Evolutionary conservation across 1,139 yeast genomes (phyloP).

Genomic region (Diutina siamensis): DNA sequence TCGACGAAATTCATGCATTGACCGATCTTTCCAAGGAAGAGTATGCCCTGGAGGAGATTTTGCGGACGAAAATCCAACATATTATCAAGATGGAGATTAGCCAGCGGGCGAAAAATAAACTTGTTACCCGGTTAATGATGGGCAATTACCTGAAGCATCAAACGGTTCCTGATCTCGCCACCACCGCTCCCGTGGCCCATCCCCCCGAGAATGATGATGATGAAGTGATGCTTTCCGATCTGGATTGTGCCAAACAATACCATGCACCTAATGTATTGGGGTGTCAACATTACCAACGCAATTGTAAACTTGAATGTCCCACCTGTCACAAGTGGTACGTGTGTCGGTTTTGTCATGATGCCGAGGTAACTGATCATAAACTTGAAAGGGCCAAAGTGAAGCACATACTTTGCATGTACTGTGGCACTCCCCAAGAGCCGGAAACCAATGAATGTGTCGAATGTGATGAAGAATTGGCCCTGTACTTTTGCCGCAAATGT

Average conservation of each 20-base stretch:
- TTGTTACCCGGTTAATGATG: conserved; percentile 71
- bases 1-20: conserved; percentile 24
- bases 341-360: conserved; percentile 84
- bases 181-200: too few species aligned
- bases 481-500: conserved; percentile 69
- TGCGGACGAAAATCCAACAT: conserved; percentile 45
- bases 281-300: conserved; percentile 74
- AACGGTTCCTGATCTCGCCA: conserved; percentile 7
- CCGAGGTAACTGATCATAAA: conserved; percentile 40
- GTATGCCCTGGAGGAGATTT: conserved; percentile 37
- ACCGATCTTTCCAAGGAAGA: conserved; percentile 36
- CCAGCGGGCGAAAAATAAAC: conserved; percentile 46
- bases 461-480: conserved; percentile 59
- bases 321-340: conserved; percentile 64
- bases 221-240: conserved; percentile 18
- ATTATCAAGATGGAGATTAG: conserved; percentile 38
- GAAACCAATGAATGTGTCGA: conserved; percentile 48
- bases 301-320: conserved; percentile 76
- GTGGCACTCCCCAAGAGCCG: conserved; percentile 67
- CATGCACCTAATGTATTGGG: conserved; percentile 12
- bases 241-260: conserved; percentile 39
- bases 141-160: conserved; percentile 46
- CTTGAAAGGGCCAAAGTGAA: conserved; percentile 52
- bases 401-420: conserved; percentile 71
- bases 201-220: conserved; percentile 12